These are phyloP conservation scores for Galerina sulciceps DNA, from an alignment of 768 basidiomycete genomes.

Conservation along the genomic window DNA sequence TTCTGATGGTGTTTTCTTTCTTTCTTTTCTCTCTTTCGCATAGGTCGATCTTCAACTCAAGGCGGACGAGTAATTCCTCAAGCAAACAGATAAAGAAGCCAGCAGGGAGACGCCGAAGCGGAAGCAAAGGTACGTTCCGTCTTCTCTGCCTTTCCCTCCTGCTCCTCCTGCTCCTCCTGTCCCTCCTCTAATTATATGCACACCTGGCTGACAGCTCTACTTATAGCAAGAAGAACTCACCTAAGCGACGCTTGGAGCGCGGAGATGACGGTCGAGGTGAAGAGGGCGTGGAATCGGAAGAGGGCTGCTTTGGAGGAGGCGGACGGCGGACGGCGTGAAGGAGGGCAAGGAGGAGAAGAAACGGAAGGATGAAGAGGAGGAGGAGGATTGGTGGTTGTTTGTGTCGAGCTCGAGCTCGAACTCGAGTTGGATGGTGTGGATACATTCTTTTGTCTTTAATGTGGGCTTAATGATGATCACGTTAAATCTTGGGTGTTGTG, in stretches of 20 bases:
- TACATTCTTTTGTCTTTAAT: too few relatives aligned
- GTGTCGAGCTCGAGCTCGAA: too few relatives aligned
- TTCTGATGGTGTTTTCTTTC: too few relatives aligned
- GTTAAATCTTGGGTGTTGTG: too few relatives aligned
- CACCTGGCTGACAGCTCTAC: neutral
- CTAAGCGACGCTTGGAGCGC: constrained; percentile 69
- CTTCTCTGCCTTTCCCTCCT: too few relatives aligned
- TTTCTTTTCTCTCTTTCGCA: too few relatives aligned
- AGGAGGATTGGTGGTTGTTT: neutral
- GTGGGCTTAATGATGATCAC: too few relatives aligned
- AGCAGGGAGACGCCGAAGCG: constrained; percentile 71
- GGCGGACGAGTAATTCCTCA: constrained; percentile 98
- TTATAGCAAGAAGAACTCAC: constrained; percentile 78
- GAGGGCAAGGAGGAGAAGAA: too few relatives aligned
- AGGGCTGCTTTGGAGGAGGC: constrained; percentile 38
- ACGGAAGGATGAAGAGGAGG: constrained; percentile 45
- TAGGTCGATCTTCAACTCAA: constrained; percentile 94
- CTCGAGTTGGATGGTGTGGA: too few relatives aligned
- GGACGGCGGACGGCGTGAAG: neutral
- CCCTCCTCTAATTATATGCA: neutral
- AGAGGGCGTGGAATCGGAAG: constrained; percentile 53
- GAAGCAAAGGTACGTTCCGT: constrained; percentile 64
- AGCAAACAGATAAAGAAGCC: constrained; percentile 82
- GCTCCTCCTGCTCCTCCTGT: too few relatives aligned
- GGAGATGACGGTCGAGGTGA: constrained; percentile 78